Evolutionary conservation across 305 asterid species (phyloP).

Genomic region (Ilex paraguariensis): DNA sequence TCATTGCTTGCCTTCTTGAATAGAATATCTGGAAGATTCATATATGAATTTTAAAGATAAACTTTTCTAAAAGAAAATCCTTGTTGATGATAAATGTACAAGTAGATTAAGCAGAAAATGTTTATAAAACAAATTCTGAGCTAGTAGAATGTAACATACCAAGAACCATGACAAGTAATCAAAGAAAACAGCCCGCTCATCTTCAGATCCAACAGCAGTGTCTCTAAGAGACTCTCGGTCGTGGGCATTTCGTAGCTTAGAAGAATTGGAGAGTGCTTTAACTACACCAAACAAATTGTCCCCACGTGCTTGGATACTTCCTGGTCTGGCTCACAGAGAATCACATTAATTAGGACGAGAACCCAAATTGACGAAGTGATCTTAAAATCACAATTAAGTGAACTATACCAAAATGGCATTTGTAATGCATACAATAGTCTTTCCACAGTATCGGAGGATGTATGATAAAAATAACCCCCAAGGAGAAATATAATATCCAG

Average conservation of each 20-base stretch:
- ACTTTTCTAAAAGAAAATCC: no score
- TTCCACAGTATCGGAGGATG: constrained; percentile 95
- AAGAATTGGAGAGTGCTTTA: constrained; percentile 81
- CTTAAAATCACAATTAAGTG: constrained; percentile 25
- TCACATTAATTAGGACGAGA: constrained; percentile 28
- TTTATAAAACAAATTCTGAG: neutral
- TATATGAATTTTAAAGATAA: constrained; percentile 1
- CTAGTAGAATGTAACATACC: constrained; percentile 45
- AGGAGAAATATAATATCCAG: constrained; percentile 94
- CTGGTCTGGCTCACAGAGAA: constrained; percentile 60
- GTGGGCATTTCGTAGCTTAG: constrained; percentile 67
- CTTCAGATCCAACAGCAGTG: constrained; percentile 35
- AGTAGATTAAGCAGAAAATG: neutral
- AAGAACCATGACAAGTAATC: constrained; percentile 69
- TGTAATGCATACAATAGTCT: constrained; percentile 87
- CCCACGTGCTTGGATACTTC: constrained; percentile 99
- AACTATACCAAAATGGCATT: constrained; percentile 59
- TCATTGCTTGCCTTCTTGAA: constrained; percentile 64
- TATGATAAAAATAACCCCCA: constrained; percentile 97
- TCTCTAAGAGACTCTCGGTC: constrained; percentile 53
- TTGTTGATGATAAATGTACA: no score
- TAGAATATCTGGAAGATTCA: constrained; percentile 59
- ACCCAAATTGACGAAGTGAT: constrained; percentile 11
- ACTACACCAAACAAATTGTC: constrained; percentile 71
- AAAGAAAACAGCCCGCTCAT: constrained; percentile 66